Evolutionary conservation across 148 eudicot species (phyloP).

Genomic region (Rhododendron griersonianum): DNA sequence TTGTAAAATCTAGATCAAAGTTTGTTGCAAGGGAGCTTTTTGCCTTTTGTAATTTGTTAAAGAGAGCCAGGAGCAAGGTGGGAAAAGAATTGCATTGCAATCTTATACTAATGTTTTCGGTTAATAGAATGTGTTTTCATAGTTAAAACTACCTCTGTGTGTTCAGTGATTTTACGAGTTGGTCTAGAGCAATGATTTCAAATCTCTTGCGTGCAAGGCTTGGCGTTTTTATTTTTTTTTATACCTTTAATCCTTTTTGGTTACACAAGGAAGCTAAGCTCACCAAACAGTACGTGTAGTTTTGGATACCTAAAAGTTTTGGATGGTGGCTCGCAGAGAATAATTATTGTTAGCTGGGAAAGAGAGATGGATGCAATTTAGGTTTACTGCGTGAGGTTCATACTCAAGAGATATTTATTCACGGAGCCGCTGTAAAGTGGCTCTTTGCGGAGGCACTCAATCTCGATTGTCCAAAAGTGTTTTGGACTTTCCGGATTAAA

Average conservation of each 20-base stretch:
- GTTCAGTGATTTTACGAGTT: no score
- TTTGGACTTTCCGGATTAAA: no score
- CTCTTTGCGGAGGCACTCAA: no score
- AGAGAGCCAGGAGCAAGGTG: conserved; percentile 14
- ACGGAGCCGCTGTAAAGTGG: no score
- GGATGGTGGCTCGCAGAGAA: no score
- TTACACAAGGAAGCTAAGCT: background rate
- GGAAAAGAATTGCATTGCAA: conserved; percentile 11
- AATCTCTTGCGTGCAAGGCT: background rate
- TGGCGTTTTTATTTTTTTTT: background rate
- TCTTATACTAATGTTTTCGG: conserved; percentile 10
- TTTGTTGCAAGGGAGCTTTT: background rate
- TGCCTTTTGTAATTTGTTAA: conserved; percentile 3
- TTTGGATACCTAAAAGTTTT: no score
- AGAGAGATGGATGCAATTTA: no score
- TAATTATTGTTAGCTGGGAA: no score
- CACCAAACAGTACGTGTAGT: background rate
- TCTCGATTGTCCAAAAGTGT: no score
- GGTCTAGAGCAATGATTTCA: background rate
- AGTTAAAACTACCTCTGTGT: no score
- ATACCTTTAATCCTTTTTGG: background rate
- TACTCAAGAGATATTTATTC: no score
- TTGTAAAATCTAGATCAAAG: conserved; percentile 20
- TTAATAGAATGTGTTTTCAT: background rate
- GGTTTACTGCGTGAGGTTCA: no score